A percentile compares a stretch with the other conserved stretches of the same genome.
phyloP scores from a whole-genome alignment of 306 rosid species.

The Cicer yamashitae region DNA sequence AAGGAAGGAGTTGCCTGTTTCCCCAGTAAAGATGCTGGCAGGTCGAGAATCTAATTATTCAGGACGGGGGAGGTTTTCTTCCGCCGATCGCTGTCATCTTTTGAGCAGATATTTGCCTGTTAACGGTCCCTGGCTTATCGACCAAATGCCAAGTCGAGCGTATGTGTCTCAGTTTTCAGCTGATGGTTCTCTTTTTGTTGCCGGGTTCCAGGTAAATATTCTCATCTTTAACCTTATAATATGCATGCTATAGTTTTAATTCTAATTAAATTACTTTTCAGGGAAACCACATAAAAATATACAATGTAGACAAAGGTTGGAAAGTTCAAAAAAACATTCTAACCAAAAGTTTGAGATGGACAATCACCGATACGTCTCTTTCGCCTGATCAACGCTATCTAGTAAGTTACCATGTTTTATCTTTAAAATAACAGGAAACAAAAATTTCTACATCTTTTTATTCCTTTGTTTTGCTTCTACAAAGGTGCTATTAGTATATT shows the following conservation, averaged over 20 bases:
- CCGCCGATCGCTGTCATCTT: constrained; percentile 88
- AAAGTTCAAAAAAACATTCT: constrained; percentile 87
- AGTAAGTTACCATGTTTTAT: constrained; percentile 55
- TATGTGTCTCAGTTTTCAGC: constrained; percentile 93
- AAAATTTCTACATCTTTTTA: constrained; percentile 1
- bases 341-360: constrained; percentile 86
- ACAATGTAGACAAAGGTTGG: constrained; percentile 87
- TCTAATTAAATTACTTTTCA: constrained; percentile 45
- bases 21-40: constrained; percentile 91
- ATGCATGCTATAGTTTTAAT: constrained; percentile 26
- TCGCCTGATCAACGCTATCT: constrained; percentile 76
- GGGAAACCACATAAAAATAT: constrained; percentile 83
- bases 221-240: constrained; percentile 15
- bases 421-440: constrained; percentile 19
- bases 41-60: constrained; percentile 86
- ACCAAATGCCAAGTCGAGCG: constrained; percentile 74
- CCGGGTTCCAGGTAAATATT: constrained; percentile 82
- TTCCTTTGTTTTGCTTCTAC: constrained; percentile 16
- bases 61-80: constrained; percentile 88
- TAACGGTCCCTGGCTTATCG: constrained; percentile 85
- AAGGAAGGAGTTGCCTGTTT: constrained; percentile 63
- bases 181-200: constrained; percentile 88
- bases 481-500: constrained; percentile 12
- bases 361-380: constrained; percentile 91
- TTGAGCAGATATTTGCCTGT: constrained; percentile 89